Evolutionary conservation across 2,329 filamentous ascomycete species (phyloP), one percentile per base, ranked within the genome.

Genomic region (Chaetomium sp.): DNA sequence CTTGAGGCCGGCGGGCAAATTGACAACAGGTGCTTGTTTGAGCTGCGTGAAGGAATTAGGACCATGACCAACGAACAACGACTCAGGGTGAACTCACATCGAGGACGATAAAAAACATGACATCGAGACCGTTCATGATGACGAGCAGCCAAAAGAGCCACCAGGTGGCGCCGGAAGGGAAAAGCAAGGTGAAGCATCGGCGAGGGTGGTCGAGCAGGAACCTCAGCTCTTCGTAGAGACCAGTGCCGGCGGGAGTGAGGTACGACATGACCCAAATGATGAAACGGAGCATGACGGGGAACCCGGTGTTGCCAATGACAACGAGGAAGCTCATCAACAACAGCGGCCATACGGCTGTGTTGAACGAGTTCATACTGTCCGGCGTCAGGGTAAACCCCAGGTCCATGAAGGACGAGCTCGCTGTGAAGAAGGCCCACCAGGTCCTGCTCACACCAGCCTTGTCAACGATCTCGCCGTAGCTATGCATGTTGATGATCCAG

Each of bases 191-290:
- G 74, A 99, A 99, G 78, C 95, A 99, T 62, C 95, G 90, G 74
- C 95, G 90, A 0, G 95, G 95, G 71, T 99, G 95, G 72, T 98
- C 94, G 1, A 99, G 85, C 23, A 99, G 80, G 72, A 99, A 99
- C 45, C 87, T 86, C 12, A 98, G 80, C 75, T 97, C 94, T 75
- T 99, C 94, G 87, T 91, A 97, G 0, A 96, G 75, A 1, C 89
- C 88, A 29, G 87, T 91, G 7, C 77, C 84, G 29, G 78, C 78
- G 3, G 90, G 88, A 0, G 88, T 84, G 56, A 90, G 69, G 62
- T 89, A 86, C 13, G 91, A 92, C 38, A 85, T 74, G 0, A 89
- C 72, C 94, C 95, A 99, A 66, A 99, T 98, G 67, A 95, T 86
- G 72, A 97, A 91, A 8, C 95, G 90, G 27, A 98, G 85, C 90